phyloP scores from a whole-genome alignment of 352 stramenopile genomes.

The Pythium chondricola region DNA sequence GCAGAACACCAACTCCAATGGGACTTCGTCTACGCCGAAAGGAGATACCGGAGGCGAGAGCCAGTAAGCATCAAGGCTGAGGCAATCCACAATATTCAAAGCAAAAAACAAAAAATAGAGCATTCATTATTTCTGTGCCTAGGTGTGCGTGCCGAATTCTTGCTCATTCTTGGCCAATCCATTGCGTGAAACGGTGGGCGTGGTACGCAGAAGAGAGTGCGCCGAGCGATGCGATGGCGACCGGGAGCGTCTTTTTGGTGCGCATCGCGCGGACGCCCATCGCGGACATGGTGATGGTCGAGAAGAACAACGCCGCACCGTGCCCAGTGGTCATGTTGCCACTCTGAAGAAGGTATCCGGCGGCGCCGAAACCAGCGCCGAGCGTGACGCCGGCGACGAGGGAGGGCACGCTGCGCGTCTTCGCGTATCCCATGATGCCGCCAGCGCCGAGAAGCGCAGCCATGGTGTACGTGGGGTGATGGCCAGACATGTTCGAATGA shows the following conservation, averaged over 20 bases:
- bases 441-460: slow-evolving; percentile 52
- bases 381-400: slow-evolving; percentile 78
- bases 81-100: slow-evolving; percentile 10
- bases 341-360: slow-evolving; percentile 74
- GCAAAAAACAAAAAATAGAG: no score
- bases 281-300: slow-evolving; percentile 76
- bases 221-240: slow-evolving; percentile 67
- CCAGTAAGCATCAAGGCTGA: background rate
- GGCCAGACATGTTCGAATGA: slow-evolving; percentile 37
- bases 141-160: no score
- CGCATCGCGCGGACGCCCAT: slow-evolving; percentile 81
- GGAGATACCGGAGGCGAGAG: background rate
- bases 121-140: no score
- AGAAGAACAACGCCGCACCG: slow-evolving; percentile 70
- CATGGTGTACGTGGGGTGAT: slow-evolving; percentile 86
- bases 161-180: slow-evolving; percentile 74
- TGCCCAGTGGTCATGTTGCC: slow-evolving; percentile 81
- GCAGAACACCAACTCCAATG: slow-evolving; percentile 22
- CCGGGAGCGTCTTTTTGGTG: slow-evolving; percentile 65
- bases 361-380: slow-evolving; percentile 69
- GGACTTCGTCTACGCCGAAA: background rate
- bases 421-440: slow-evolving; percentile 75
- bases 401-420: slow-evolving; percentile 73
- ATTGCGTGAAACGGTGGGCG: slow-evolving; percentile 73
- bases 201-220: slow-evolving; percentile 79